phyloP scores from a whole-genome alignment of 768 basidiomycete species.

The Sarcodon aspratus region DNA sequence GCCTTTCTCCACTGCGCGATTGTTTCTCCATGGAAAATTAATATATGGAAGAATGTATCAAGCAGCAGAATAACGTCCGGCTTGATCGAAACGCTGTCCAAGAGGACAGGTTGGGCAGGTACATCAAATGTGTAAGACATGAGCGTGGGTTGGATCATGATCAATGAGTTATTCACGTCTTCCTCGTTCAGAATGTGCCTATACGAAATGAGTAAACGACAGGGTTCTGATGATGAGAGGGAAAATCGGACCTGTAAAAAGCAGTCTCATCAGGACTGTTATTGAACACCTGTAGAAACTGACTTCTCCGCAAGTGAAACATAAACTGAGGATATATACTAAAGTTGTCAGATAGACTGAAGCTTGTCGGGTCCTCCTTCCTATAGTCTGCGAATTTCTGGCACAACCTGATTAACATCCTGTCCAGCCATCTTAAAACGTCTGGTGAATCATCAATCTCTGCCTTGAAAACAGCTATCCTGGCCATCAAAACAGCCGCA shows the following conservation, averaged over 20 bases:
- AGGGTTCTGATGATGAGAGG: background rate
- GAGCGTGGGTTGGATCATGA: slow-evolving; percentile 99
- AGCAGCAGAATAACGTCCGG: slow-evolving; percentile 93
- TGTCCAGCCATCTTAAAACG: slow-evolving; percentile 92
- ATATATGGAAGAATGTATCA: slow-evolving; percentile 99
- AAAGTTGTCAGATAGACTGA: slow-evolving; percentile 90
- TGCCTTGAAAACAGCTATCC: slow-evolving; percentile 98
- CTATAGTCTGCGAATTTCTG: slow-evolving; percentile 99
- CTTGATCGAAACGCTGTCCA: slow-evolving; percentile 97
- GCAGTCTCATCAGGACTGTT: slow-evolving; percentile 99
- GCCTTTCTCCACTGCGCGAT: slow-evolving; percentile 97
- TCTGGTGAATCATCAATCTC: slow-evolving; percentile 98
- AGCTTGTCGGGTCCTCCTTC: slow-evolving; percentile 93
- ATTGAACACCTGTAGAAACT: slow-evolving; percentile 99
- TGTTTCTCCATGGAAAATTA: slow-evolving; percentile 98
- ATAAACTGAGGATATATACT: slow-evolving; percentile 99
- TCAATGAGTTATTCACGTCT: slow-evolving; percentile 97
- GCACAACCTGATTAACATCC: slow-evolving; percentile 96
- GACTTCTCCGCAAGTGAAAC: slow-evolving; percentile 96
- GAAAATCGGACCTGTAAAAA: slow-evolving; percentile 69
- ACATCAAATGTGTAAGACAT: slow-evolving; percentile 97
- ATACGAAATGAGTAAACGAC: background rate
- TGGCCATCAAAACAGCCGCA: slow-evolving; percentile 94
- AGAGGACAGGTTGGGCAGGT: slow-evolving; percentile 83
- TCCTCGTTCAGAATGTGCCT: slow-evolving; percentile 94